These are phyloP conservation scores for Neopestalotiopsis sp. DNA, from an alignment of 2,329 filamentous ascomycete species.

Conservation along the genomic window DNA sequence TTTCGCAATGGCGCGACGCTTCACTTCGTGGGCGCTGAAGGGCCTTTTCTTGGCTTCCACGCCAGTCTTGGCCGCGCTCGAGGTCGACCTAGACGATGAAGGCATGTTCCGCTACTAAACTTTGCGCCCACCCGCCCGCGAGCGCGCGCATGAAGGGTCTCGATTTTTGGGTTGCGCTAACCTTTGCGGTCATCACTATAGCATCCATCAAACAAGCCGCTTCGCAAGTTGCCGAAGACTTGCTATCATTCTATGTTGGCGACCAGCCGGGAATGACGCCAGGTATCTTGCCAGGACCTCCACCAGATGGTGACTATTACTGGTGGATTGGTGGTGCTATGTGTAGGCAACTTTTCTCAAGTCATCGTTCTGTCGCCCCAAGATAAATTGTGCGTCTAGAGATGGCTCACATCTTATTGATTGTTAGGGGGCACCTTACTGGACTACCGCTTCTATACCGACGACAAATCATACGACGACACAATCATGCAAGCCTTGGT, in stretches of 20 bases:
- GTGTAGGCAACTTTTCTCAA: slow-evolving; percentile 43
- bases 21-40: slow-evolving; percentile 28
- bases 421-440: slow-evolving; percentile 60
- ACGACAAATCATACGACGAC: slow-evolving; percentile 67
- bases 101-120: slow-evolving; percentile 27
- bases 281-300: slow-evolving; percentile 63
- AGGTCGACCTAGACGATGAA: slow-evolving; percentile 35
- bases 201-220: slow-evolving; percentile 54
- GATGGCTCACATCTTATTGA: background rate
- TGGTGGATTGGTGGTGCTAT: slow-evolving; percentile 78
- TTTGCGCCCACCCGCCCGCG: background rate
- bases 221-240: slow-evolving; percentile 53
- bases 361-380: background rate
- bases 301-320: slow-evolving; percentile 64
- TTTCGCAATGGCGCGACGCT: slow-evolving; percentile 29
- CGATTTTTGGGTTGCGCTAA: background rate
- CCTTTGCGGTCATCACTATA: slow-evolving; percentile 27
- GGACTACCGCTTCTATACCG: slow-evolving; percentile 74
- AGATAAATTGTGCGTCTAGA: background rate
- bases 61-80: slow-evolving; percentile 31
- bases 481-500: slow-evolving; percentile 62
- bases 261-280: slow-evolving; percentile 57
- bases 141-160: background rate
- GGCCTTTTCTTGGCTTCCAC: slow-evolving; percentile 30
- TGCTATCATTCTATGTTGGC: slow-evolving; percentile 57